Evolutionary conservation across 768 basidiomycete genomes (phyloP).

Genomic region (Lentinula lateritia): DNA sequence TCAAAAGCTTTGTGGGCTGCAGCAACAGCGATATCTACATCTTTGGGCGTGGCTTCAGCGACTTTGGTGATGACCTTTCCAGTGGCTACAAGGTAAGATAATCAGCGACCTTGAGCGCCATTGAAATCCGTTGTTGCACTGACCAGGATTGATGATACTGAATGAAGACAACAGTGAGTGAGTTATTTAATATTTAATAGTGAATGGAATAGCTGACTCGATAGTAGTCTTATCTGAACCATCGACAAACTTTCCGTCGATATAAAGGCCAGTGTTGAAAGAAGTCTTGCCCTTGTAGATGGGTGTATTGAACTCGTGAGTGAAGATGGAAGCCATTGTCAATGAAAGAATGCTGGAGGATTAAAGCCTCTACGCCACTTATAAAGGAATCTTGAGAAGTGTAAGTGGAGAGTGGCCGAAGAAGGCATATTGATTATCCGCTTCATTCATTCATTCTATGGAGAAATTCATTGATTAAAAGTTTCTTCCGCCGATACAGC

Average conservation of each 20-base stretch:
- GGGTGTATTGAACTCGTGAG: slow-evolving; percentile 29
- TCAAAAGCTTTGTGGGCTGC: slow-evolving; percentile 43
- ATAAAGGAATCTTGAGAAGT: neutral
- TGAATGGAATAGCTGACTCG: slow-evolving; percentile 40
- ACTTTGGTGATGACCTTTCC: slow-evolving; percentile 51
- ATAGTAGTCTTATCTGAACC: slow-evolving; percentile 51
- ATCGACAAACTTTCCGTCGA: slow-evolving; percentile 62
- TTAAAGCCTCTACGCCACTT: neutral
- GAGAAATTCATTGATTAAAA: too few relatives aligned
- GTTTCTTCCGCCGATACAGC: too few relatives aligned
- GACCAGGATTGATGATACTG: slow-evolving; percentile 48
- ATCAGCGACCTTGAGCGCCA: neutral
- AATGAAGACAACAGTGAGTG: neutral
- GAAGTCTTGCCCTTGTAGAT: slow-evolving; percentile 39
- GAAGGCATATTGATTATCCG: neutral
- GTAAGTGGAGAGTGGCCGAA: neutral
- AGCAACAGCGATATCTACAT: slow-evolving; percentile 61
- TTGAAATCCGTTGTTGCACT: neutral
- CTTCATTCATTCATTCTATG: too few relatives aligned
- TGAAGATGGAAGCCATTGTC: neutral
- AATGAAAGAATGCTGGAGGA: neutral
- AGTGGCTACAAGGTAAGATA: slow-evolving; percentile 32
- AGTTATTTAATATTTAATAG: slow-evolving; percentile 16
- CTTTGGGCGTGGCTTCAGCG: slow-evolving; percentile 47
- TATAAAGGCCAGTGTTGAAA: slow-evolving; percentile 60